Base-by-base conservation (phyloP, 2,329 filamentous ascomycete species). In the Aspergillus costaricaensis region DNA sequence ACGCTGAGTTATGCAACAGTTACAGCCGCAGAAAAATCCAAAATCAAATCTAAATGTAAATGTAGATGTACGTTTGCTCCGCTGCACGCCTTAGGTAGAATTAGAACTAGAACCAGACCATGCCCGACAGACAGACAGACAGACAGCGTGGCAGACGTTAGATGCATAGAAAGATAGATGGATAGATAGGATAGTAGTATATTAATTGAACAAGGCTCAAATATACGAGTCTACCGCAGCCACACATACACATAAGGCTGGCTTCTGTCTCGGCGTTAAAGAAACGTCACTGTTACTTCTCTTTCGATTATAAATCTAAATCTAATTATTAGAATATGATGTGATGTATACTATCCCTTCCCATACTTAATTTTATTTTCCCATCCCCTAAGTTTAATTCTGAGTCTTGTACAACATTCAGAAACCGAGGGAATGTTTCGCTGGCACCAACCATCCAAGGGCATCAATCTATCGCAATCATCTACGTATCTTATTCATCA, bases 381-480 rank as follows among this genome's bases (percentile, higher is more conserved):
- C 25, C n/a, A 14, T 19, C 3, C 30, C 27, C n/a, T 4, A 10
- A 12, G 10, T 30, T 30, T 12, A 14, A 15, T 36, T 15, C 12
- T 36, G 0, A 12, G 12, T 53, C 14, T 21, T 19, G 53, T 55
- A 39, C 53, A 55, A 47, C 53, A n/a, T 23, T 15, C 30, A 17
- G 38, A 25, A 36, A 36, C 30, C 30, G 38, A 23, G 17, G 25
- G 32, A 47, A 50, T 52, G 32, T 47, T 23, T 51, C 30, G 47
- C 27, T 57, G 60, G 48, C 53, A 52, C 57, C 32, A 57, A 52
- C 57, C 32, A 57, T 30, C 39, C 54, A 50, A 17, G 15, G 3
- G 25, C 12, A 25, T 50, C 10, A 32, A 32, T 32, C 10, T 12
- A 12, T 32, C 30, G 10, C 30, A 10, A 12, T 14, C 25, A 10